These are phyloP conservation scores for Diplogelasinospora grovesii DNA, from an alignment of 495 filamentous ascomycete genomes.

Conservation along the genomic window DNA sequence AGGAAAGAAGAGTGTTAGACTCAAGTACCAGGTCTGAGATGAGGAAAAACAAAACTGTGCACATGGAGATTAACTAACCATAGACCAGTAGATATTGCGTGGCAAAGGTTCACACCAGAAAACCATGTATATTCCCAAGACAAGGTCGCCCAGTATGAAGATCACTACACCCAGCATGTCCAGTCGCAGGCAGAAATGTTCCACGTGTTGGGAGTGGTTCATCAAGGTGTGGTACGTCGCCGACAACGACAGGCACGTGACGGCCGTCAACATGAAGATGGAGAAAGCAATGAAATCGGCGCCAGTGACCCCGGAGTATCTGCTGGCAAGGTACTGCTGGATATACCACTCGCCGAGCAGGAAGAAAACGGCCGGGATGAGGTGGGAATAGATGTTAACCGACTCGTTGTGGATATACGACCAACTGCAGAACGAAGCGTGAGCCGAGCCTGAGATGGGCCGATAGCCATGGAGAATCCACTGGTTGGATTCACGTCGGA, in stretches of 20 bases:
- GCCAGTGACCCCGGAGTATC: constrained; percentile 25
- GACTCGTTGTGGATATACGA: constrained; percentile 47
- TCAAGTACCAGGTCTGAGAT: background rate
- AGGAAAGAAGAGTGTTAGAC: background rate
- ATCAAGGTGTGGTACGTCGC: constrained; percentile 44
- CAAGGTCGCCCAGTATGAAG: constrained; percentile 40
- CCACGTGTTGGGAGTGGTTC: constrained; percentile 40
- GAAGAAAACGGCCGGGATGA: constrained; percentile 31
- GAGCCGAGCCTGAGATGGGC: constrained; percentile 60
- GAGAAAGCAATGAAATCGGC: constrained; percentile 36
- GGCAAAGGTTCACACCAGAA: constrained; percentile 45
- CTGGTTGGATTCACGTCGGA: constrained; percentile 3
- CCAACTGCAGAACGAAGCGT: constrained; percentile 54
- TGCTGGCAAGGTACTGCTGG: constrained; percentile 21
- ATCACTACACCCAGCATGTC: constrained; percentile 46
- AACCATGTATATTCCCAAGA: constrained; percentile 42
- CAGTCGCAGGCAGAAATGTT: constrained; percentile 35
- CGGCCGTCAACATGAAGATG: constrained; percentile 33
- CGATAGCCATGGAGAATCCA: constrained; percentile 70
- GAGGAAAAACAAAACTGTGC: too few species aligned
- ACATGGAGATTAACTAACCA: constrained; percentile 40
- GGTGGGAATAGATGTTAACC: constrained; percentile 43
- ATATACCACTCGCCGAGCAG: constrained; percentile 25
- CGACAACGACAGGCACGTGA: constrained; percentile 36
- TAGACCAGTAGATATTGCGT: constrained; percentile 60